Evolutionary conservation across 768 basidiomycete genomes (phyloP), one percentile per base, ranked within the genome.

Genomic region (Termitomyces sp.): DNA sequence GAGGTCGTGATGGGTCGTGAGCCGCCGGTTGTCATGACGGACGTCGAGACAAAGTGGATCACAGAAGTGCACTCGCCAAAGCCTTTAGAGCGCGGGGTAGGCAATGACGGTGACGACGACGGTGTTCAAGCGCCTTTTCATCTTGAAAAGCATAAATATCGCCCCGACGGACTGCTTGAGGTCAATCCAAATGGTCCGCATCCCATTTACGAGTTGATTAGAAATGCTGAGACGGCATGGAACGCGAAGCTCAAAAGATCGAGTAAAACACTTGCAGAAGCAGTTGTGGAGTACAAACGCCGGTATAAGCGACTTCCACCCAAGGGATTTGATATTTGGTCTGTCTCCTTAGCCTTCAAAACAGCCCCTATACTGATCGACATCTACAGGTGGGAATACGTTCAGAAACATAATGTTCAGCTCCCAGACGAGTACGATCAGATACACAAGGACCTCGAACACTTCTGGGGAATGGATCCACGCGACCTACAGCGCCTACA

Each of bases 351-450:
- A 1, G 12, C 11, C 28, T 12, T 7, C 5, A 1, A 45, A 38
- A 23, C 14, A 15, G n/a, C 48, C 5, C 8, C 31, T 31, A 31
- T 14, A 37, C 26, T 40, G 1, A 40, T 10, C 12, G n/a, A 30
- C 31, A 41, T 44, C n/a, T 19, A 17, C 12, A 75, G 75, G 76
- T 79, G 76, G 78, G 58, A 55, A 3, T 78, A 76, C 66, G 86
- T 85, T 26, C 71, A 79, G 63, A 74, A 79, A 46, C 78, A 92
- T 68, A 70, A 81, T 8, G 84, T 91, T 31, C 81, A 82, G 62
- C 82, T 94, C 43, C 78, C 88, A 17, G 94, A 96, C 69, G 93
- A 95, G 64, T 95, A 91, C 65, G 89, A 89, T 64, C 77, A 78
- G 46, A 81, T 94, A 30, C 66, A 78, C 52, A 71, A 77, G 48